phyloP scores from a whole-genome alignment of 306 rosid species.

The Casuarina equisetifolia region DNA sequence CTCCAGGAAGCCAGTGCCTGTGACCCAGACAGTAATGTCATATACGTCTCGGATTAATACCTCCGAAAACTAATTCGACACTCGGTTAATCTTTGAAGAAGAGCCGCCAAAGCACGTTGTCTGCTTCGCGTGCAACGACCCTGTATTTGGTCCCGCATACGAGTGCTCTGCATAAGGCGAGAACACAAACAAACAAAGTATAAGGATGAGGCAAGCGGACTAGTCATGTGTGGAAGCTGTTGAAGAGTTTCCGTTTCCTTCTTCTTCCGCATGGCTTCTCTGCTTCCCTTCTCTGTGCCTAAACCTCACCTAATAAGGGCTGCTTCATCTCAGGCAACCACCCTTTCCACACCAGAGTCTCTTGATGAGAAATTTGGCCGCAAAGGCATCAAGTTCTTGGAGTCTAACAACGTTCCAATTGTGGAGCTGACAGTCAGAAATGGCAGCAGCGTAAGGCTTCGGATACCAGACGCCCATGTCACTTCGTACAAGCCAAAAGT shows the following conservation, averaged over 20 bases:
- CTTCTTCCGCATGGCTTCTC: slow-evolving; percentile 70
- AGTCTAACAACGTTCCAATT: slow-evolving; percentile 48
- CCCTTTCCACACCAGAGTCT: slow-evolving; percentile 45
- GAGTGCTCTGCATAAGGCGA: background rate
- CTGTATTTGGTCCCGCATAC: background rate
- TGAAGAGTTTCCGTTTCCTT: slow-evolving; percentile 32
- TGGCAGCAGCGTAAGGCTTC: slow-evolving; percentile 83
- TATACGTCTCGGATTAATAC: too few species aligned
- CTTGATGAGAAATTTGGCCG: slow-evolving; percentile 67
- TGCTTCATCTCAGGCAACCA: slow-evolving; percentile 34
- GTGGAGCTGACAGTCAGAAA: slow-evolving; percentile 78
- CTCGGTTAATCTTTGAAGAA: background rate
- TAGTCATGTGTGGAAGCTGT: slow-evolving; percentile 50
- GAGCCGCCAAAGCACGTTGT: background rate
- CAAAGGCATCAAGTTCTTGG: slow-evolving; percentile 80
- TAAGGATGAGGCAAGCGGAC: slow-evolving; percentile 51
- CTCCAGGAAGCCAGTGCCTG: too few species aligned
- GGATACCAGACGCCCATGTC: slow-evolving; percentile 84
- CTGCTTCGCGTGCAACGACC: background rate
- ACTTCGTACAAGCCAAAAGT: slow-evolving; percentile 92
- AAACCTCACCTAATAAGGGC: slow-evolving; percentile 54
- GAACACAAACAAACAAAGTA: slow-evolving; percentile 32
- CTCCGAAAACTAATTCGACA: too few species aligned
- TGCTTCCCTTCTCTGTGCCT: slow-evolving; percentile 78
- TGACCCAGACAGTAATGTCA: too few species aligned